phyloP scores from a whole-genome alignment of 306 rosid species.

The Dicorynia guianensis region DNA sequence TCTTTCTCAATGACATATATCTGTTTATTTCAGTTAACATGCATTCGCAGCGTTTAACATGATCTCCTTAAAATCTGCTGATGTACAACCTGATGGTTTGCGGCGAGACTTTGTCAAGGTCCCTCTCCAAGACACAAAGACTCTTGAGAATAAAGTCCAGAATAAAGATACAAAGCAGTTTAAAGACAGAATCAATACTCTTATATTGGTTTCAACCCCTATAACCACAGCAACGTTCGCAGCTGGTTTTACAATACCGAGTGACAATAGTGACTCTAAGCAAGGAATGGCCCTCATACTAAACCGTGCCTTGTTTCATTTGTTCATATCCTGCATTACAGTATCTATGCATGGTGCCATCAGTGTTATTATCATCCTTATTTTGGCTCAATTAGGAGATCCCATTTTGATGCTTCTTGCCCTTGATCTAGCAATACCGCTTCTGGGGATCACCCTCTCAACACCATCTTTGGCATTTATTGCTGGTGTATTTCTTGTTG shows the following conservation, averaged over 20 bases:
- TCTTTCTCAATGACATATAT: too few species aligned
- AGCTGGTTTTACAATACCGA: constrained; percentile 38
- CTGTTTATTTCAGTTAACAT: too few species aligned
- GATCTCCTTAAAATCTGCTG: constrained; percentile 9
- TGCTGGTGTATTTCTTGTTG: constrained; percentile 38
- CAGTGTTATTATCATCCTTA: constrained; percentile 18
- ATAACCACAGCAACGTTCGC: constrained; percentile 38
- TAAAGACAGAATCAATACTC: constrained; percentile 35
- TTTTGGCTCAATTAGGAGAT: constrained; percentile 41
- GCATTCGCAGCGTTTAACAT: constrained; percentile 17
- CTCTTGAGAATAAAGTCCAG: too few species aligned
- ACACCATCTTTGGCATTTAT: constrained; percentile 41
- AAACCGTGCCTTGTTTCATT: neutral
- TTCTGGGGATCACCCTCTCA: constrained; percentile 41
- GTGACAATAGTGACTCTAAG: constrained; percentile 23
- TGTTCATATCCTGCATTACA: constrained; percentile 31
- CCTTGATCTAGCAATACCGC: neutral
- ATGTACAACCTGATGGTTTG: neutral
- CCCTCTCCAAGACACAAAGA: neutral
- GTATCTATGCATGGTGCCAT: constrained; percentile 43
- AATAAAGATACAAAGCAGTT: neutral
- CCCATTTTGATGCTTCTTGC: neutral
- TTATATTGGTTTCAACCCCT: constrained; percentile 35
- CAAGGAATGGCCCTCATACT: constrained; percentile 27
- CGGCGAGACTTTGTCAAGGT: neutral